These are phyloP conservation scores for Ophiostoma australiae DNA, from an alignment of 2,329 filamentous ascomycete genomes.

Conservation along the genomic window DNA sequence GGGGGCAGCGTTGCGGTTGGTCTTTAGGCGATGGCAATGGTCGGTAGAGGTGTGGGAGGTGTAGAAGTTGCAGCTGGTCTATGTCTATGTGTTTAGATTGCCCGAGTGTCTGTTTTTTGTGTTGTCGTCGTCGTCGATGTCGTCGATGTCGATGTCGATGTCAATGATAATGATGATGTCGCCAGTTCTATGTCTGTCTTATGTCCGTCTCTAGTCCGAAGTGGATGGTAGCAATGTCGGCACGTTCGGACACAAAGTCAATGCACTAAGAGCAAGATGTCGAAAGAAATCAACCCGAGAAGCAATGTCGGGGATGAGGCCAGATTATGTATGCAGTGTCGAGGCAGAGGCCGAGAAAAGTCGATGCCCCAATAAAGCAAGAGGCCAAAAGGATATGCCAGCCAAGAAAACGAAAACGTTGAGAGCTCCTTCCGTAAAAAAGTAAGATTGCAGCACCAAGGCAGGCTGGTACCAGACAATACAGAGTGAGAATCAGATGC, in stretches of 20 bases:
- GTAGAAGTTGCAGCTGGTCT: neutral
- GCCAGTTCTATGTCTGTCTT: neutral
- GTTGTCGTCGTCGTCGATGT: neutral
- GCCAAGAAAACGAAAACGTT: conserved; percentile 7
- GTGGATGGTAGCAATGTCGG: neutral
- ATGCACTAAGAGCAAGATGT: neutral
- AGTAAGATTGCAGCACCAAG: conserved; percentile 8
- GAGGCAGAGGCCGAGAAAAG: neutral
- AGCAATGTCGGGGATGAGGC: neutral
- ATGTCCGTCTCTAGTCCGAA: neutral
- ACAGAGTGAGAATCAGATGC: neutral
- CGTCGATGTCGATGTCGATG: neutral
- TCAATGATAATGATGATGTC: neutral
- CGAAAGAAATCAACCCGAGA: neutral
- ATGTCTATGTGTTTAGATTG: neutral
- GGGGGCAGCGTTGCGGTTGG: neutral
- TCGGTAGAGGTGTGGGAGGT: neutral
- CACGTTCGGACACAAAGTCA: conserved; percentile 4
- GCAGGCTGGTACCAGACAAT: neutral
- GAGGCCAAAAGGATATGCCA: neutral
- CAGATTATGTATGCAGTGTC: neutral
- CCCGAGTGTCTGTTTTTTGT: neutral
- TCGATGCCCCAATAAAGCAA: neutral
- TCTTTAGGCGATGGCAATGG: neutral
- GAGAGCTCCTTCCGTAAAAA: neutral